Conservation (phyloP, 1,284 basidiomycete species). For the Malassezia globosa region DNA sequence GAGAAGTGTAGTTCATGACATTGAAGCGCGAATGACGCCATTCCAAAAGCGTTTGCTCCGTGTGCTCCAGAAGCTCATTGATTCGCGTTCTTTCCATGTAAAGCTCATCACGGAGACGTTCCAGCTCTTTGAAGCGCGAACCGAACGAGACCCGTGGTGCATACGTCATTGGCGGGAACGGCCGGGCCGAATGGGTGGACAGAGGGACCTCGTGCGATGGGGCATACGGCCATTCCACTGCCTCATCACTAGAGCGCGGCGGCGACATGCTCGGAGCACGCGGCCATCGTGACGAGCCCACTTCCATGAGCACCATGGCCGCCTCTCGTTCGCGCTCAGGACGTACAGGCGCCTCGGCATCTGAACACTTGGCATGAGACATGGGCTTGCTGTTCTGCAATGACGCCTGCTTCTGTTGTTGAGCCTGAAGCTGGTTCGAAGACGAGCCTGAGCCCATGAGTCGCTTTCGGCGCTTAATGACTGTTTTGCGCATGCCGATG, state of each 20-base stretch:
- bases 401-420: not conserved
- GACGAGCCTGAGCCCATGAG: conserved; percentile 55
- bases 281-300: conserved; percentile 19
- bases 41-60: conserved; percentile 26
- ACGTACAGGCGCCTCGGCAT: conserved; percentile 9
- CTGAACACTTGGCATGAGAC: not conserved
- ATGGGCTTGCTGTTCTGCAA: not conserved
- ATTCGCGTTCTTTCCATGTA: conserved; percentile 29
- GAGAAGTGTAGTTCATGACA: not conserved
- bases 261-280: not conserved
- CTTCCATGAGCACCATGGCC: conserved; percentile 43
- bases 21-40: conserved; percentile 15
- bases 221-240: not conserved
- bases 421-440: not conserved
- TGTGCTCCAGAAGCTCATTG: conserved; percentile 30
- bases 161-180: conserved; percentile 13
- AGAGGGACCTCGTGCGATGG: not conserved
- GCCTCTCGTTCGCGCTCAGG: conserved; percentile 39
- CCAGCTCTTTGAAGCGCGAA: conserved; percentile 21
- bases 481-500: conserved; percentile 95
- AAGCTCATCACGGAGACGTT: conserved; percentile 33
- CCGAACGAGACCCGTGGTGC: conserved; percentile 6
- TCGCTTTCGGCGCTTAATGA: conserved; percentile 93
- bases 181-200: not conserved
- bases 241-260: not conserved